Evolutionary conservation across 1,139 yeast species (phyloP).

Genomic region (Kodamaea suecica): DNA sequence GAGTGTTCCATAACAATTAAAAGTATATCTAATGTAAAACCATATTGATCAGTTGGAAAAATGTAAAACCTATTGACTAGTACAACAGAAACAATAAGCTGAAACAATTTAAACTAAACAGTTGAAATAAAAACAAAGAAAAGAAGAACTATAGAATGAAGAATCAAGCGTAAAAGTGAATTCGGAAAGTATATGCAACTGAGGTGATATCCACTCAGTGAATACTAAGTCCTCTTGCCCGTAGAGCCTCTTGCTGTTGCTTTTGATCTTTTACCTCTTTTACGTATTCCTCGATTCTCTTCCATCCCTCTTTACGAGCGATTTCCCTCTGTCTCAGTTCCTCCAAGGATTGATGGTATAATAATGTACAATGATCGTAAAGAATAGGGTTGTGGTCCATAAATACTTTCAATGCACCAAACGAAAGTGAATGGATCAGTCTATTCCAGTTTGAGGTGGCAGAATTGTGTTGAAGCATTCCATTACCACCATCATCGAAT

Average conservation of each 20-base stretch:
- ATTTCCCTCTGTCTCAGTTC: slow-evolving; percentile 61
- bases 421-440: slow-evolving; percentile 87
- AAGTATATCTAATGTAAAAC: not conserved
- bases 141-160: too few relatives aligned
- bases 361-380: slow-evolving; percentile 86
- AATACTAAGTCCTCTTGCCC: not conserved
- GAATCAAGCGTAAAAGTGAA: too few relatives aligned
- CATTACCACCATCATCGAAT: slow-evolving; percentile 17
- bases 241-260: slow-evolving; percentile 3
- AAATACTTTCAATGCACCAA: slow-evolving; percentile 85
- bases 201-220: too few relatives aligned
- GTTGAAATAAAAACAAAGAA: not conserved
- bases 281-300: slow-evolving; percentile 64
- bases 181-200: too few relatives aligned
- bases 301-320: slow-evolving; percentile 74
- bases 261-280: slow-evolving; percentile 20
- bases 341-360: slow-evolving; percentile 73
- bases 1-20: not conserved
- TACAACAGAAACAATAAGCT: too few relatives aligned
- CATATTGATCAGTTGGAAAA: not conserved
- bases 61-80: not conserved
- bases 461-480: slow-evolving; percentile 34
- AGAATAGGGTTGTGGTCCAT: slow-evolving; percentile 91
- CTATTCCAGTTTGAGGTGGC: slow-evolving; percentile 76
- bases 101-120: not conserved